Conservation (phyloP, 768 basidiomycete genomes). For the Pulveroboletus sp. region DNA sequence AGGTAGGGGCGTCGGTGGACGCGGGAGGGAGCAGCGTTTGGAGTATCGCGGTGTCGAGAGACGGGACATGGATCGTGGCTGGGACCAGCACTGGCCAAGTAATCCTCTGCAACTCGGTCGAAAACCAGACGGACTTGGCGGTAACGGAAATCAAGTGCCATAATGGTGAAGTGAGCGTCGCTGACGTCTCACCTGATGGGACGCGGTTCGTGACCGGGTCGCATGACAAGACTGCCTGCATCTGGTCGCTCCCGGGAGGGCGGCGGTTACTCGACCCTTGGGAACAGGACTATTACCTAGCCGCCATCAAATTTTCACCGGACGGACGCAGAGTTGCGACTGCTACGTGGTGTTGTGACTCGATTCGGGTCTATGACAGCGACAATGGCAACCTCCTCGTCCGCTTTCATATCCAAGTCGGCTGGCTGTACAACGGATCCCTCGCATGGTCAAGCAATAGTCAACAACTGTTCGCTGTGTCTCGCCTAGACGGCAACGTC, state of each 20-base stretch:
- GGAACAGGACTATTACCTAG: neutral
- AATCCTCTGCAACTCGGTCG: neutral
- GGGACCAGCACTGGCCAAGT: neutral
- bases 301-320: conserved; percentile 10
- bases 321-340: neutral
- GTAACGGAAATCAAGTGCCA: neutral
- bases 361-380: conserved; percentile 3
- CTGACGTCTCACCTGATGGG: conserved; percentile 6
- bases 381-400: neutral
- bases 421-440: neutral
- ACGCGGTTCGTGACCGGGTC: conserved; percentile 1
- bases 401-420: neutral
- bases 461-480: neutral
- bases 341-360: neutral
- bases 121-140: neutral
- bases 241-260: conserved; percentile 8
- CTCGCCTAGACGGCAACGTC: neutral
- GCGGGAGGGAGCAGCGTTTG: neutral
- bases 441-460: conserved; percentile 1
- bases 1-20: neutral
- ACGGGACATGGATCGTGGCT: neutral
- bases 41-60: neutral
- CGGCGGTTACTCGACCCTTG: neutral
- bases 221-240: neutral
- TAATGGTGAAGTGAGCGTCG: too few species aligned